These are phyloP conservation scores for Magnusiomyces starmeri DNA, from an alignment of 1,139 yeast genomes.

Conservation along the genomic window DNA sequence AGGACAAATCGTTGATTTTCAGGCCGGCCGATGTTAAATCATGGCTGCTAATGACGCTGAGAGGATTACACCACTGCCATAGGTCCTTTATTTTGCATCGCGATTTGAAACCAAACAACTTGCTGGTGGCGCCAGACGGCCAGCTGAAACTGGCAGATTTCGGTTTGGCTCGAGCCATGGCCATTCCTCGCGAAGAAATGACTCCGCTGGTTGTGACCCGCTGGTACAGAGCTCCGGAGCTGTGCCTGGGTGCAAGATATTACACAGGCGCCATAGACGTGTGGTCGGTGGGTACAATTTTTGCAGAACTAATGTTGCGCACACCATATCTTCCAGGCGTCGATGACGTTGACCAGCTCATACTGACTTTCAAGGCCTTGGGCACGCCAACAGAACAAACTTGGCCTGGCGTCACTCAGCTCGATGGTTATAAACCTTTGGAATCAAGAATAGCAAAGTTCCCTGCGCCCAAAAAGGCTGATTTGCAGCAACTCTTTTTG, in stretches of 20 bases:
- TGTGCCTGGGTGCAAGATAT: conserved; percentile 80
- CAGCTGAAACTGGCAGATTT: conserved; percentile 91
- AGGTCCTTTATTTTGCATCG: conserved; percentile 84
- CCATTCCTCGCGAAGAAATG: conserved; percentile 63
- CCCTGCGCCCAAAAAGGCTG: conserved; percentile 79
- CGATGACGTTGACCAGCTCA: conserved; percentile 83
- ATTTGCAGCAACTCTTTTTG: conserved; percentile 72
- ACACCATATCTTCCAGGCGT: conserved; percentile 92
- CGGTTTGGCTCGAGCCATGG: conserved; percentile 80
- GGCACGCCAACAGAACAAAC: conserved; percentile 91
- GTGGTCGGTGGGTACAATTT: conserved; percentile 95
- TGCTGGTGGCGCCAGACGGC: conserved; percentile 79
- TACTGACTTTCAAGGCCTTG: conserved; percentile 83
- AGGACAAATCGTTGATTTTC: conserved; percentile 69
- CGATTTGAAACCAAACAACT: conserved; percentile 48
- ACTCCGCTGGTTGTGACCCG: conserved; percentile 94
- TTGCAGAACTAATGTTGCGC: conserved; percentile 91
- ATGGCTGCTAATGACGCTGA: conserved; percentile 86
- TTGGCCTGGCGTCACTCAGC: conserved; percentile 85
- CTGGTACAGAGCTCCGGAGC: conserved; percentile 96
- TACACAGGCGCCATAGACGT: conserved; percentile 84
- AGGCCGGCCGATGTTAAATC: conserved; percentile 84
- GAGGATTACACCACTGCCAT: conserved; percentile 95
- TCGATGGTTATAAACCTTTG: conserved; percentile 50
- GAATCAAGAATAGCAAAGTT: conserved; percentile 3